A percentile compares a stretch with the other conserved stretches of the same genome.
Conservation (phyloP, 306 rosid genomes). For the Parietaria judaica region DNA sequence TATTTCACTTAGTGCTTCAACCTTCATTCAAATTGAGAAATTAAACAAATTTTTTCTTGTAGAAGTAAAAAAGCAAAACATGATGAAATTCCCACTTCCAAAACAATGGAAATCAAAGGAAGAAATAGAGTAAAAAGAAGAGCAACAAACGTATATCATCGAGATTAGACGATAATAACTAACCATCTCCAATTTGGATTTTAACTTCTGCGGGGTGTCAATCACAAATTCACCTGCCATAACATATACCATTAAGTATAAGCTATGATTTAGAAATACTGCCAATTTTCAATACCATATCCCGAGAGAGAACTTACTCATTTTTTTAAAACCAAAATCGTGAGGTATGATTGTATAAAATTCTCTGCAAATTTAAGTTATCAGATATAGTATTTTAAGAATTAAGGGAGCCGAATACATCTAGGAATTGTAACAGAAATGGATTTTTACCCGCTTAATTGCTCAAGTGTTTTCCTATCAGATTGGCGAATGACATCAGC, state of each 20-base stretch:
- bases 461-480: constrained; percentile 47
- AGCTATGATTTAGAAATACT: constrained; percentile 16
- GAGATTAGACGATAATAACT: constrained; percentile 13
- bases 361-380: constrained; percentile 57
- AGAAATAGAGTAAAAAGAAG: background rate
- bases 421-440: background rate
- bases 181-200: constrained; percentile 89
- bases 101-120: background rate
- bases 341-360: constrained; percentile 96
- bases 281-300: constrained; percentile 13
- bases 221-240: constrained; percentile 78
- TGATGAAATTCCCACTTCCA: background rate
- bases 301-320: constrained; percentile 54
- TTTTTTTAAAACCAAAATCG: constrained; percentile 85
- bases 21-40: constrained; percentile 44
- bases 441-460: constrained; percentile 78
- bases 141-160: constrained; percentile 10
- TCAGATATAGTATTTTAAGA: constrained; percentile 17
- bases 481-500: constrained; percentile 63
- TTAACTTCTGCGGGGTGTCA: constrained; percentile 87
- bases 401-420: constrained; percentile 6
- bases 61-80: constrained; percentile 3
- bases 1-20: constrained; percentile 88
- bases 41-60: constrained; percentile 3
- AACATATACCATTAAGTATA: constrained; percentile 13